Evolutionary conservation across 345 rosid genomes (phyloP).

Genomic region (Aurinia saxatilis): DNA sequence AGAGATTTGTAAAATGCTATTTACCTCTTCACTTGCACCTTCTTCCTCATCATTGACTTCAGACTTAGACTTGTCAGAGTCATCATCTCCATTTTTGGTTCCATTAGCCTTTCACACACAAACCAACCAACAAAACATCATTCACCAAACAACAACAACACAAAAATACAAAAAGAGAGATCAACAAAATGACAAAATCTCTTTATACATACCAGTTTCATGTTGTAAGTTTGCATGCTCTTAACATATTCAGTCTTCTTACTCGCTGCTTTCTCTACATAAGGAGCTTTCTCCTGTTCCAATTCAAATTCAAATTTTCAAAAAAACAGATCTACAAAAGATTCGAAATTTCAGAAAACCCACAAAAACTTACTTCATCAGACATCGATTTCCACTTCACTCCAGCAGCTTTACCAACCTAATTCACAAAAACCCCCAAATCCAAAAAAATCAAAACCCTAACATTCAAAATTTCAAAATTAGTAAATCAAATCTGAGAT

Average conservation of each 20-base stretch:
- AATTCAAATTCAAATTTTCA: too few relatives aligned
- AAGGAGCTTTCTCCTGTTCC: slow-evolving; percentile 64
- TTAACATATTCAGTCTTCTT: slow-evolving; percentile 57
- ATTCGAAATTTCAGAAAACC: too few relatives aligned
- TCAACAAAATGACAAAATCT: not conserved
- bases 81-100: slow-evolving; percentile 44
- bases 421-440: not conserved
- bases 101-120: slow-evolving; percentile 50
- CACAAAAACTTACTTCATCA: slow-evolving; percentile 41
- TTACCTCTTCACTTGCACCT: slow-evolving; percentile 15
- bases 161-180: not conserved
- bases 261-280: slow-evolving; percentile 40
- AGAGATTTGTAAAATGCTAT: not conserved
- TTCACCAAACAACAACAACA: not conserved
- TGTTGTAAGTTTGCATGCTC: slow-evolving; percentile 51
- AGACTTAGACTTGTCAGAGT: slow-evolving; percentile 76
- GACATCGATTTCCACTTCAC: slow-evolving; percentile 62
- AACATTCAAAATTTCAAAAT: too few relatives aligned
- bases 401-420: slow-evolving; percentile 88
- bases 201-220: slow-evolving; percentile 43
- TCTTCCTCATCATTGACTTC: slow-evolving; percentile 37
- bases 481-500: not conserved
- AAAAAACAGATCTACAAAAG: too few relatives aligned
- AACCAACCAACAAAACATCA: not conserved
- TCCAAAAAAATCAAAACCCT: too few relatives aligned